Conservation (phyloP, 2,329 filamentous ascomycete genomes). For the Endothia cerciana region DNA sequence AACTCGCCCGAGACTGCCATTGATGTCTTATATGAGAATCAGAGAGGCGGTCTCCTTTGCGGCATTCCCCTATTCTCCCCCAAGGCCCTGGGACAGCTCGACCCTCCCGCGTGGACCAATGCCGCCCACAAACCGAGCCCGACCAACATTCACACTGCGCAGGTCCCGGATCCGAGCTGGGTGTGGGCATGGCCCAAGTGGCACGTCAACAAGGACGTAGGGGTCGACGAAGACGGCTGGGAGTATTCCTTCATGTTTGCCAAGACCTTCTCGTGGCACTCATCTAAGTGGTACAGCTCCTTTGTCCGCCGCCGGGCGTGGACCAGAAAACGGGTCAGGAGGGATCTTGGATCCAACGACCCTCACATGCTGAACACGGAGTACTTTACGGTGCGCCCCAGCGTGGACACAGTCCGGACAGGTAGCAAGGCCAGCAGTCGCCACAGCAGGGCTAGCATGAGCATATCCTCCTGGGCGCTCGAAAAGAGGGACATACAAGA, state of each 20-base stretch:
- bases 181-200: constrained; percentile 78
- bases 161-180: constrained; percentile 94
- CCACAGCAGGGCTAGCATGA: constrained; percentile 34
- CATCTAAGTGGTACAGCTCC: constrained; percentile 88
- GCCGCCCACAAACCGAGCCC: constrained; percentile 61
- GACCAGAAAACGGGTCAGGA: constrained; percentile 79
- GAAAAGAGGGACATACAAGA: constrained; percentile 62
- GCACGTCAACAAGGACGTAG: constrained; percentile 71
- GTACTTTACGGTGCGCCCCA: constrained; percentile 76
- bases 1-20: constrained; percentile 59
- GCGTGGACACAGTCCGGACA: constrained; percentile 48
- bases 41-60: constrained; percentile 87
- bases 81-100: constrained; percentile 81
- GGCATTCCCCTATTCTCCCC: constrained; percentile 88
- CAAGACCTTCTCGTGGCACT: constrained; percentile 80
- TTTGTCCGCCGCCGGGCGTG: constrained; percentile 91
- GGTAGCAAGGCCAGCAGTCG: constrained; percentile 44
- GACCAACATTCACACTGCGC: constrained; percentile 78
- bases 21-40: constrained; percentile 94
- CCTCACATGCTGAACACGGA: constrained; percentile 73
- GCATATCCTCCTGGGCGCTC: constrained; percentile 40
- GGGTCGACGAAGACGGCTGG: constrained; percentile 90
- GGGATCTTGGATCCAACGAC: constrained; percentile 51
- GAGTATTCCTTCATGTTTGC: constrained; percentile 91
- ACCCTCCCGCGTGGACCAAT: constrained; percentile 88